Conservation (phyloP, 2,329 filamentous ascomycete species). For the Penicillium aurantiogriseum region DNA sequence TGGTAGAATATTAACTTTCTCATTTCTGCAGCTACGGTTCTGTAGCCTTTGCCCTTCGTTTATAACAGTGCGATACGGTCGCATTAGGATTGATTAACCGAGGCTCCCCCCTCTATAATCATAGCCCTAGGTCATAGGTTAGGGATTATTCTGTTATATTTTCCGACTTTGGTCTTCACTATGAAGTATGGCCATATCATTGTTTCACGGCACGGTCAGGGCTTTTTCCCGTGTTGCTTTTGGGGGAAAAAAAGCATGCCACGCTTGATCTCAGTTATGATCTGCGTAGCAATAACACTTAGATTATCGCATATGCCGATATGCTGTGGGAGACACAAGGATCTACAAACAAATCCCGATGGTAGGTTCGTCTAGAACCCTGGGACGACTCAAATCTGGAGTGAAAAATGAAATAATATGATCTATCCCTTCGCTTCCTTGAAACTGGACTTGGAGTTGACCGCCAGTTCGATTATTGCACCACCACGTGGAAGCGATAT, state of each 20-base stretch:
- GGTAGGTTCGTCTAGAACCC: not conserved
- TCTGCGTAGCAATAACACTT: not conserved
- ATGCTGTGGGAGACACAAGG: not conserved
- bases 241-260: not conserved
- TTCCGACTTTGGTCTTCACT: not conserved
- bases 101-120: not conserved
- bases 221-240: not conserved
- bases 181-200: not conserved
- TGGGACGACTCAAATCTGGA: not conserved
- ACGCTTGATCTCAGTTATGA: not conserved
- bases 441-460: not conserved
- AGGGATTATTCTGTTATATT: not conserved
- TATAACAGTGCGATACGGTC: not conserved
- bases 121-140: not conserved
- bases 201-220: no score
- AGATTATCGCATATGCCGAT: not conserved
- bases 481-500: not conserved
- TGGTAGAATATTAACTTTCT: not conserved
- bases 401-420: not conserved
- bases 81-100: not conserved
- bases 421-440: not conserved
- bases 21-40: not conserved
- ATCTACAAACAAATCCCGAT: not conserved
- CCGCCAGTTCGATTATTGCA: not conserved
- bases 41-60: not conserved